Conservation (phyloP, 306 rosid genomes). For the Alnus glutinosa region DNA sequence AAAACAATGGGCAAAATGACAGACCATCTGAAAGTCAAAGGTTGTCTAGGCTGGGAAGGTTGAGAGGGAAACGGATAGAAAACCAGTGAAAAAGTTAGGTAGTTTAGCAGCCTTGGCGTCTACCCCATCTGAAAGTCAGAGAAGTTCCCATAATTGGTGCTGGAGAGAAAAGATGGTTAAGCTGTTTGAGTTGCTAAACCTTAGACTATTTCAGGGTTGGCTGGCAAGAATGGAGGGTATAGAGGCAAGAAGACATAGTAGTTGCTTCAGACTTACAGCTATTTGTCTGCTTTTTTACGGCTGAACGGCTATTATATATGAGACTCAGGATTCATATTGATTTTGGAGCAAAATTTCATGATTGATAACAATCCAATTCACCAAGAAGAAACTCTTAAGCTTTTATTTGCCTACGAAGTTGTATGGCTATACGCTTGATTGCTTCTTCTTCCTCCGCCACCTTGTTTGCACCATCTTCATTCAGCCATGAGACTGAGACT, state of each 20-base stretch:
- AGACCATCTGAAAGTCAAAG: conserved; percentile 10
- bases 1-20: too few species aligned
- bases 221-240: neutral
- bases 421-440: conserved; percentile 25
- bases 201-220: neutral
- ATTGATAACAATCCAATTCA: neutral
- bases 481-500: conserved; percentile 1
- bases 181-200: neutral
- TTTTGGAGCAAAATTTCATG: neutral
- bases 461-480: conserved; percentile 4
- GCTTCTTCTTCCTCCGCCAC: conserved; percentile 9
- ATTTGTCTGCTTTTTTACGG: neutral
- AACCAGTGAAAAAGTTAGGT: neutral
- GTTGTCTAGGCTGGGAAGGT: neutral
- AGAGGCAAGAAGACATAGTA: neutral
- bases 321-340: neutral
- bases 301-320: neutral
- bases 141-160: neutral
- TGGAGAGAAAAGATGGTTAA: neutral
- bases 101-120: conserved; percentile 5
- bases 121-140: conserved; percentile 12
- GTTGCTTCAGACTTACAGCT: neutral
- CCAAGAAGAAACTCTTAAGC: neutral
- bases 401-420: neutral
- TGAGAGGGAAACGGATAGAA: neutral